Evolutionary conservation across 2,329 filamentous ascomycete species (phyloP).

Genomic region (Penicillium griseofulvum): DNA sequence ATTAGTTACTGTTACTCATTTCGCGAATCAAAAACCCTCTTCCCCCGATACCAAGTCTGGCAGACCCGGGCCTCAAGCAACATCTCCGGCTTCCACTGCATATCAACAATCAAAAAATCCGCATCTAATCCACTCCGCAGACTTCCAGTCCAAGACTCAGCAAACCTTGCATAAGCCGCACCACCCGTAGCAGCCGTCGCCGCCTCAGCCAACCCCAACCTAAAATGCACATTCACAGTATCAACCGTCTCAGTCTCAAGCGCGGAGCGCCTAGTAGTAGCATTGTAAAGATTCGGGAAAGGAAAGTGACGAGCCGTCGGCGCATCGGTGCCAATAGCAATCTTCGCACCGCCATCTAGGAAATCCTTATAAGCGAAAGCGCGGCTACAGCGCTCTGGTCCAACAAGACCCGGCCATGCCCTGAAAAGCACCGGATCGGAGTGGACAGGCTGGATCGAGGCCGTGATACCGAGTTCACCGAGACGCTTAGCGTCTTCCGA

Average conservation of each 20-base stretch:
- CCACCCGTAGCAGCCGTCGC: conserved; percentile 46
- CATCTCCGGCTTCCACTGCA: conserved; percentile 42
- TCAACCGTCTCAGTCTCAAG: conserved; percentile 39
- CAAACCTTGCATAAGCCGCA: conserved; percentile 48
- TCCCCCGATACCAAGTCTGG: conserved; percentile 49
- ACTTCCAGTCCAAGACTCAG: conserved; percentile 44
- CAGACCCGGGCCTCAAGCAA: conserved; percentile 42
- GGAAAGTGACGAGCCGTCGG: conserved; percentile 49
- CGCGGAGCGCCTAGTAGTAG: conserved; percentile 49
- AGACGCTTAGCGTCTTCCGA: conserved; percentile 50
- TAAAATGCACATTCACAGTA: conserved; percentile 47
- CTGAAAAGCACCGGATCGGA: conserved; percentile 47
- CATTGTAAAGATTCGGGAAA: conserved; percentile 50
- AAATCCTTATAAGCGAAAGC: conserved; percentile 54
- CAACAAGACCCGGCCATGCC: conserved; percentile 49
- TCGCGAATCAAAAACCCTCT: conserved; percentile 28
- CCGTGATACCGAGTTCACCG: conserved; percentile 47
- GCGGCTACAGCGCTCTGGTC: conserved; percentile 45
- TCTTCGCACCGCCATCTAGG: conserved; percentile 43
- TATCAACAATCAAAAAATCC: conserved; percentile 48
- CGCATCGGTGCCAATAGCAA: conserved; percentile 51
- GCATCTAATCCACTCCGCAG: conserved; percentile 41
- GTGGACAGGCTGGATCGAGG: conserved; percentile 41
- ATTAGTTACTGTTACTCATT: not conserved
- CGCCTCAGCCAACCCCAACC: conserved; percentile 42